Evolutionary conservation across 345 rosid species (phyloP), one percentile per base, ranked within the genome.

Genomic region (Euphorbia peplus): DNA sequence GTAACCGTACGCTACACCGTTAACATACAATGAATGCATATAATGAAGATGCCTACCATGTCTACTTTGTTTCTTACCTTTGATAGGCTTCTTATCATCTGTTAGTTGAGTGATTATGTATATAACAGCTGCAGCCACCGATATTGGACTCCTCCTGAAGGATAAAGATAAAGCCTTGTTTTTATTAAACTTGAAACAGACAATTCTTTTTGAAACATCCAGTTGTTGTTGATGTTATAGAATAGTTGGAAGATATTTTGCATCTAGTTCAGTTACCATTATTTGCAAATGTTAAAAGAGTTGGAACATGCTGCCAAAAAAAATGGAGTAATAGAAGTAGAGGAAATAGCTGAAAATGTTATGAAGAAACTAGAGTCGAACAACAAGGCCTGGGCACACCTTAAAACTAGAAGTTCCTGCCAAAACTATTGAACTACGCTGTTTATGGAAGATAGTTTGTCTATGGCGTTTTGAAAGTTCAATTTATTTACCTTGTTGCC

Each of bases 121-220:
- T 50, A 84, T 84, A 41, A 82, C 78, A 37, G 84, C 88, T 4
- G 86, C 88, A 21, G 88, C 86, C 12, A 82, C 68, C 3, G 88
- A 84, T 75, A 84, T 84, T 10, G 86, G 88, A 73, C 88, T 84
- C 77, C 88, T 78, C 80, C 88, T 84, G 84, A 67, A 61, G 28
- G 55, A 60, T 64, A 44, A 75, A 55, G 14, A 52, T n/a, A n/a
- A n/a, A n/a, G n/a, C 51, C 44, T 57, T 61, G 15, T 19, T n/a
- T 42, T 14, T 59, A 66, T 59, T 41, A 25, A 50, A 65, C 26
- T 47, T 11, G 15, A 26, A 55, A 26, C 18, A 24, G 24, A 50
- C 11, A 14, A 1, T 50, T 50, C 22, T n/a, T 19, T 21, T 52
- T 19, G 54, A 56, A 18, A 68, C 37, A 30, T 30, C 60, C 15